A percentile compares a stretch with the other conserved stretches of the same genome.
These are phyloP conservation scores for Daedalea quercina DNA, from an alignment of 768 basidiomycete species.

Conservation along the genomic window DNA sequence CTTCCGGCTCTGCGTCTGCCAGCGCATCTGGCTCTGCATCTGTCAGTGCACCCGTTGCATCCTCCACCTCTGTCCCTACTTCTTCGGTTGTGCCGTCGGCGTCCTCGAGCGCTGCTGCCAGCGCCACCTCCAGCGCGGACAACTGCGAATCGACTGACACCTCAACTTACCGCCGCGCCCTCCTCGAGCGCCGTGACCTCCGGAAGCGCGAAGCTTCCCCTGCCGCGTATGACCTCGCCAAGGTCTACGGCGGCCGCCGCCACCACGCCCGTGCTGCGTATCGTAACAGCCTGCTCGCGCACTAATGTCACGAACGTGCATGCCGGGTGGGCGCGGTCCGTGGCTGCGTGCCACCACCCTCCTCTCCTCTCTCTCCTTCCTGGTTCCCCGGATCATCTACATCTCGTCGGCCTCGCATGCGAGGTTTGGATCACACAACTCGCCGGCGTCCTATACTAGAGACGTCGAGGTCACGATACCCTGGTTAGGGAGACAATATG, in stretches of 20 bases:
- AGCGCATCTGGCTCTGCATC: not conserved
- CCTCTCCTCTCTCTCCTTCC: not conserved
- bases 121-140: conserved; percentile 2
- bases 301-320: not conserved
- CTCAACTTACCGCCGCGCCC: not conserved
- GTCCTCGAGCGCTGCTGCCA: not conserved
- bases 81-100: not conserved
- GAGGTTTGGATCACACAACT: conserved; percentile 1
- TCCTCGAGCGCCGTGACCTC: conserved; percentile 1
- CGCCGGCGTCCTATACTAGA: not conserved
- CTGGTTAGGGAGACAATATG: conserved; percentile 1
- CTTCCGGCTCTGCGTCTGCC: not conserved
- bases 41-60: not conserved
- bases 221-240: not conserved
- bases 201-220: not conserved
- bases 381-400: not conserved
- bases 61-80: not conserved
- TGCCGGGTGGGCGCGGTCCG: not conserved
- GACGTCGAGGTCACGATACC: conserved; percentile 3
- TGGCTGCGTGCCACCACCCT: not conserved
- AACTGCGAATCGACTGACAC: not conserved
- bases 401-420: conserved; percentile 1
- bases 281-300: not conserved
- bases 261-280: conserved; percentile 4
- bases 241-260: conserved; percentile 6